Evolutionary conservation across 176 grass and related monocot genomes (phyloP).

Genomic region (Avena eriantha): DNA sequence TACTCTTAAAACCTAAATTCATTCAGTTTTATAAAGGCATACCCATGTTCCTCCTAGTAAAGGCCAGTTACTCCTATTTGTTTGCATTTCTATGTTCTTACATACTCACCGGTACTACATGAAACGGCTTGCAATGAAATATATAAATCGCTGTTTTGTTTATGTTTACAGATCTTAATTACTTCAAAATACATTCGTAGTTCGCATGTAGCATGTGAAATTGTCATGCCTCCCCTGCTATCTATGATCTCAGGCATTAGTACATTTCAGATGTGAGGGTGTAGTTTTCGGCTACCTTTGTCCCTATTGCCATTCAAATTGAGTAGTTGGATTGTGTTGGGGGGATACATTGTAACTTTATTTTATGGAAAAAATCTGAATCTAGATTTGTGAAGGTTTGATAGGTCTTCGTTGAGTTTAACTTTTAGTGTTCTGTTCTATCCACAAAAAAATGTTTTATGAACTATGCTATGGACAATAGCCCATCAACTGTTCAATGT

Average conservation of each 20-base stretch:
- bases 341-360: background rate
- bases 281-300: conserved; percentile 17
- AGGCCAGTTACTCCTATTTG: background rate
- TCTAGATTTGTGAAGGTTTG: background rate
- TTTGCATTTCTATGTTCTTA: background rate
- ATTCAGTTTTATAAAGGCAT: background rate
- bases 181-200: background rate
- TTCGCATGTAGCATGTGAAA: background rate
- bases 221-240: background rate
- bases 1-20: background rate
- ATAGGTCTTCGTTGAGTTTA: background rate
- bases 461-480: background rate
- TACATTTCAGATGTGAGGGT: background rate
- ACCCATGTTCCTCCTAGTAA: background rate
- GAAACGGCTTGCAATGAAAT: background rate
- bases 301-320: background rate
- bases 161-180: background rate
- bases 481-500: background rate
- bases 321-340: background rate
- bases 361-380: background rate
- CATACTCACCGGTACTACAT: background rate
- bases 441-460: background rate
- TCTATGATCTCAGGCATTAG: background rate
- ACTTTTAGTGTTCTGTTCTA: background rate
- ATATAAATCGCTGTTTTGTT: background rate